Conservation (phyloP, 2,329 filamentous ascomycete species). For the Trichothecium roseum region DNA sequence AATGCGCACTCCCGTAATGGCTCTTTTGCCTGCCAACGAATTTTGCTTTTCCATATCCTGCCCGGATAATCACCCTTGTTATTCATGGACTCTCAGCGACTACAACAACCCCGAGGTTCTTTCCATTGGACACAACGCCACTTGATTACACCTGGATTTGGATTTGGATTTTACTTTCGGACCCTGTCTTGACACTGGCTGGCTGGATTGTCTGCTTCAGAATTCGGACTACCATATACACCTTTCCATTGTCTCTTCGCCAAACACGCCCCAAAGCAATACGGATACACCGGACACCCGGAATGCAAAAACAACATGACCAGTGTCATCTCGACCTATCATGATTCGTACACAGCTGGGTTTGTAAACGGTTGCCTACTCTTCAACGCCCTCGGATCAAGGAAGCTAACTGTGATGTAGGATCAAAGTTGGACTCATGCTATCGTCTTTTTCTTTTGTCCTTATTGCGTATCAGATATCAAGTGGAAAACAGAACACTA, state of each 20-base stretch:
- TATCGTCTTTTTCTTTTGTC: conserved; percentile 18
- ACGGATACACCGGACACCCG: conserved; percentile 4
- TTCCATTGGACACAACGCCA: too few relatives aligned
- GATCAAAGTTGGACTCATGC: conserved; percentile 46
- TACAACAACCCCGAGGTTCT: too few relatives aligned
- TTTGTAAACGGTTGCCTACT: conserved; percentile 13
- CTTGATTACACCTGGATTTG: too few relatives aligned
- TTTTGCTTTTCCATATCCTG: too few relatives aligned
- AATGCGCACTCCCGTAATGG: too few relatives aligned
- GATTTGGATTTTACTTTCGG: too few relatives aligned
- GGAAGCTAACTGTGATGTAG: conserved; percentile 23
- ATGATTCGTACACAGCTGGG: conserved; percentile 10
- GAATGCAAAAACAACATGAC: conserved; percentile 11
- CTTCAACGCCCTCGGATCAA: conserved; percentile 11
- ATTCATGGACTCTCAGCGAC: too few relatives aligned
- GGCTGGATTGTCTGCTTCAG: too few relatives aligned
- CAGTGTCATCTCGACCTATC: neutral
- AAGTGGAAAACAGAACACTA: conserved; percentile 45
- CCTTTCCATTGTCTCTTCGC: neutral
- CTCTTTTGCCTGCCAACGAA: too few relatives aligned
- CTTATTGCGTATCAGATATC: conserved; percentile 14
- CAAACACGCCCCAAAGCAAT: neutral
- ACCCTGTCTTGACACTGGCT: too few relatives aligned
- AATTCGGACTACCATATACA: too few relatives aligned
- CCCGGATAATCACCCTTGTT: too few relatives aligned